Conservation (phyloP, 495 filamentous ascomycete species). For the Neurospora cerealis region DNA sequence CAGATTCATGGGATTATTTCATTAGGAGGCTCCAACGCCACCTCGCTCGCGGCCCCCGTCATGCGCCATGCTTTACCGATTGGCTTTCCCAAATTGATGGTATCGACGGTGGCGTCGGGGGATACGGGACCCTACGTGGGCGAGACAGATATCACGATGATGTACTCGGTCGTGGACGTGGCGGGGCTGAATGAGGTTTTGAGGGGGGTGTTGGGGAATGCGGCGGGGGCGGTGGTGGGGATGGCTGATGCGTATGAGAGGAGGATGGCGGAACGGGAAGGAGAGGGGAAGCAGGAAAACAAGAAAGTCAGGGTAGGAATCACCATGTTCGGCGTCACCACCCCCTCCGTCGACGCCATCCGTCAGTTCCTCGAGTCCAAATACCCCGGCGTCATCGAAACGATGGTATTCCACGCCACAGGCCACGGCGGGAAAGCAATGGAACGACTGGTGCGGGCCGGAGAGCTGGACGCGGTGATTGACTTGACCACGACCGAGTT, state of each 20-base stretch:
- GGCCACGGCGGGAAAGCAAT: slow-evolving; percentile 56
- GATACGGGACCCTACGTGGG: slow-evolving; percentile 49
- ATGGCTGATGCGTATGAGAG: slow-evolving; percentile 41
- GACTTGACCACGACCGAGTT: slow-evolving; percentile 65
- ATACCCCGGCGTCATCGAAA: slow-evolving; percentile 31
- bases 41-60: slow-evolving; percentile 42
- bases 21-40: slow-evolving; percentile 50
- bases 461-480: slow-evolving; percentile 48
- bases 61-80: slow-evolving; percentile 51
- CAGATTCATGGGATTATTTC: slow-evolving; percentile 45
- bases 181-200: slow-evolving; percentile 53
- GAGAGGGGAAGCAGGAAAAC: not conserved
- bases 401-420: slow-evolving; percentile 60
- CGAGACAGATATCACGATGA: slow-evolving; percentile 58
- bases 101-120: slow-evolving; percentile 56
- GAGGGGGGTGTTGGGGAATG: slow-evolving; percentile 46
- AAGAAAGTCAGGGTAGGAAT: slow-evolving; percentile 43
- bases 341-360: slow-evolving; percentile 44
- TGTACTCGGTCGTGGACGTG: slow-evolving; percentile 62
- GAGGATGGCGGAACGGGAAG: not conserved
- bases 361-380: slow-evolving; percentile 32
- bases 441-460: slow-evolving; percentile 50
- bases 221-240: slow-evolving; percentile 46
- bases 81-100: slow-evolving; percentile 59
- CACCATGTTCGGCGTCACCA: slow-evolving; percentile 71